Evolutionary conservation across 2,329 filamentous ascomycete species (phyloP).

Genomic region (Aspergillus felis): DNA sequence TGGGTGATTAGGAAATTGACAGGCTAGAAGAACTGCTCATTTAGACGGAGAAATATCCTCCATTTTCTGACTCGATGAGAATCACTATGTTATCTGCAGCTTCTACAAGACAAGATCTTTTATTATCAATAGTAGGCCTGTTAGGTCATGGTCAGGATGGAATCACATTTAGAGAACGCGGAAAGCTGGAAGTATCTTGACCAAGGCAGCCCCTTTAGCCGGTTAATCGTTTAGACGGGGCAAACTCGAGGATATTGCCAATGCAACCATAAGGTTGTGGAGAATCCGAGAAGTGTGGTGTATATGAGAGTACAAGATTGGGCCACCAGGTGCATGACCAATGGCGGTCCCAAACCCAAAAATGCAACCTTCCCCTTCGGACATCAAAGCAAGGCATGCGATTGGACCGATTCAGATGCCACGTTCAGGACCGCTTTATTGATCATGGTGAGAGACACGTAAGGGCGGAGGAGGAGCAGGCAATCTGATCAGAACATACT

Average conservation of each 20-base stretch:
- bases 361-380: not conserved
- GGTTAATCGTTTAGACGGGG: not conserved
- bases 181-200: not conserved
- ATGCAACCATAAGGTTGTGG: not conserved
- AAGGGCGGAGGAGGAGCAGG: conserved; percentile 10
- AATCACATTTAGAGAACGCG: not conserved
- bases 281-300: not conserved
- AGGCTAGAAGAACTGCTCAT: no score
- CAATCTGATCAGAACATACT: conserved; percentile 12
- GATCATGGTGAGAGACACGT: conserved; percentile 22
- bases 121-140: not conserved
- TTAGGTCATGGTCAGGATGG: not conserved
- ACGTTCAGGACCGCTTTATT: not conserved
- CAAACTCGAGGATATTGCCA: not conserved
- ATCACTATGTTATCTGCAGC: not conserved
- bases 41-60: no score
- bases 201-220: not conserved
- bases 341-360: not conserved
- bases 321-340: not conserved
- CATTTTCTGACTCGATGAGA: not conserved
- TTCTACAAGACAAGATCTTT: not conserved
- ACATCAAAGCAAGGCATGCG: not conserved
- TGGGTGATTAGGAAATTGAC: conserved; percentile 20
- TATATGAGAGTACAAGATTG: not conserved
- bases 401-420: not conserved